A percentile compares a stretch with the other conserved stretches of the same genome.
phyloP scores from a whole-genome alignment of 164 flowering plant species.

The Magnolia changhungtana region DNA sequence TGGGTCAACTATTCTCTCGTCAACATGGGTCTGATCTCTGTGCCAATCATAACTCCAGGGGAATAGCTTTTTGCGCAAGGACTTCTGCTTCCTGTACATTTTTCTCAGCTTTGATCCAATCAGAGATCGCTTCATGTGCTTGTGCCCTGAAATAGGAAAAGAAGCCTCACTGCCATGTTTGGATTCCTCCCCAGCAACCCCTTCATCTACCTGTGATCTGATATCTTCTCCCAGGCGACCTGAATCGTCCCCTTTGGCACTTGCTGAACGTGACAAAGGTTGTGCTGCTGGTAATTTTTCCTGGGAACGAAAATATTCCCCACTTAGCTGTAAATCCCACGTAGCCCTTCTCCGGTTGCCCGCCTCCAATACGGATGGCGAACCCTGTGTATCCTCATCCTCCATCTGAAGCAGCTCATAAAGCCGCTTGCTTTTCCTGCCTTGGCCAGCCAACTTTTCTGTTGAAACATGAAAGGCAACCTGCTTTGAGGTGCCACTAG shows the following conservation, averaged over 20 bases:
- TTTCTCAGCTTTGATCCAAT: slow-evolving; percentile 45
- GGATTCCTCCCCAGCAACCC: slow-evolving; percentile 24
- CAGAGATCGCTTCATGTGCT: slow-evolving; percentile 30
- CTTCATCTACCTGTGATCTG: slow-evolving; percentile 29
- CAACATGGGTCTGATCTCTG: slow-evolving; percentile 39
- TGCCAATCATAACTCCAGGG: slow-evolving; percentile 78
- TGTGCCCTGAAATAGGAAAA: slow-evolving; percentile 27
- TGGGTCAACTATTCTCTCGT: slow-evolving; percentile 30
- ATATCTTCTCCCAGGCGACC: slow-evolving; percentile 28
- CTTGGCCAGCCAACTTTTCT: slow-evolving; percentile 33
- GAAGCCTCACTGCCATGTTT: slow-evolving; percentile 12
- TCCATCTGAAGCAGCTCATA: slow-evolving; percentile 63
- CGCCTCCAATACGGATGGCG: slow-evolving; percentile 13
- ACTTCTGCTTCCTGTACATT: slow-evolving; percentile 55
- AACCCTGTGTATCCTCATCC: slow-evolving; percentile 28
- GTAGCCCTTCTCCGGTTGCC: slow-evolving; percentile 18
- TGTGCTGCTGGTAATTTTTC: slow-evolving; percentile 24
- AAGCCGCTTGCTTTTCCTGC: slow-evolving; percentile 52
- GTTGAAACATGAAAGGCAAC: slow-evolving; percentile 20
- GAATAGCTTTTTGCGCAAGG: slow-evolving; percentile 56
- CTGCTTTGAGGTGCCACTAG: slow-evolving; percentile 1
- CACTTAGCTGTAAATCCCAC: slow-evolving; percentile 15
- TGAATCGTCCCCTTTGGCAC: slow-evolving; percentile 21
- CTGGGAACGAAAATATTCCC: slow-evolving; percentile 16
- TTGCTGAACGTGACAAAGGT: slow-evolving; percentile 16